Evolutionary conservation across 2,329 filamentous ascomycete genomes (phyloP), one percentile per base, ranked within the genome.

Genomic region (Keithomyces neogunnii): DNA sequence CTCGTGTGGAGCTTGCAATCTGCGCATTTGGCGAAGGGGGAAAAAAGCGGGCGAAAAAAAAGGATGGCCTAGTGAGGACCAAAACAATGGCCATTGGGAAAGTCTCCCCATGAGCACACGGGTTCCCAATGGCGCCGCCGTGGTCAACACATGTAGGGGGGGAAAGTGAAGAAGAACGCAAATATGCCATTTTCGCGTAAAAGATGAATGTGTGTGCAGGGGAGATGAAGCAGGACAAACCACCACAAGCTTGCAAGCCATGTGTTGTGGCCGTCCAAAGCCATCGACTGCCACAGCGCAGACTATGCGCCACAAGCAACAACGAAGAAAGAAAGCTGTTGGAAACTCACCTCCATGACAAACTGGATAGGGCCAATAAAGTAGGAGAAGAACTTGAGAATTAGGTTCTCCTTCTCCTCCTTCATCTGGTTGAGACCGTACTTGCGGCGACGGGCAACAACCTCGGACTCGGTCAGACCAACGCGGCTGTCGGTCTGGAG

Each of bases 361-460:
- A 92, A 92, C 68, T 95, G 89, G 59, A 95, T 92, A 29, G 90
- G 90, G 59, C 90, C 90, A 51, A 93, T 75, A 69, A 95, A 95
- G 74, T 88, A 93, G 61, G 79, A 77, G 63, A 82, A 70, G 70
- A 95, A 95, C 76, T 95, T 93, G 63, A 93, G 77, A 55, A 91
- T 70, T 53, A 90, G 63, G 64, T 91, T 95, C 71, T 90, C 86
- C 73, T 89, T 90, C 74, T 92, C 87, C 72, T 95, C 88, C 72
- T 88, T 90, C 87, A 95, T 89, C 68, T 89, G 84, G 68, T 96
- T 95, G 65, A 88, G 76, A 67, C 89, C 89, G 67, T 84, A 88
- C 68, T 87, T 88, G 73, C 81, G 84, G 53, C 84, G 78, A 48
- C 75, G 73, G 48, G 73, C 63, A 33, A 72, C 55, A 48, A 90